Conservation (phyloP, 176 grass and related monocot species). For the Guadua angustifolia region DNA sequence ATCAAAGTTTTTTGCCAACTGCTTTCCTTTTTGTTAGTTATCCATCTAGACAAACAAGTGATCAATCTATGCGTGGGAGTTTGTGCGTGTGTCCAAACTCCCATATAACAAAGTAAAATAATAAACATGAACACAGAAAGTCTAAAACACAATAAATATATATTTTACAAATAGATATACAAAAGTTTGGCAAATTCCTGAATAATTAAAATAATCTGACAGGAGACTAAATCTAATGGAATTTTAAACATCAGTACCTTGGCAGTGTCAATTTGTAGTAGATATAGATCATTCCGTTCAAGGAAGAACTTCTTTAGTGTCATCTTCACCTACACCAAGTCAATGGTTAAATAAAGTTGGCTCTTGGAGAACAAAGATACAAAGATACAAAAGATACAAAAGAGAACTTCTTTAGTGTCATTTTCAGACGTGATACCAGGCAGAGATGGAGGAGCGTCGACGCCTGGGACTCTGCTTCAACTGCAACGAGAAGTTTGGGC, state of each 20-base stretch:
- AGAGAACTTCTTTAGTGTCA: too few species aligned
- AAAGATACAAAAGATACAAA: too few species aligned
- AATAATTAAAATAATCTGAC: not conserved
- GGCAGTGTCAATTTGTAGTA: constrained; percentile 60
- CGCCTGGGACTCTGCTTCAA: too few species aligned
- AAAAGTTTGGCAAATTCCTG: not conserved
- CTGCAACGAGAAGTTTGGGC: too few species aligned
- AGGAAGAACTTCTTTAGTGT: constrained; percentile 63
- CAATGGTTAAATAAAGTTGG: constrained; percentile 28
- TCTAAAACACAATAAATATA: not conserved
- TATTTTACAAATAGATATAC: not conserved
- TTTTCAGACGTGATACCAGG: too few species aligned
- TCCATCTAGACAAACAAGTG: not conserved
- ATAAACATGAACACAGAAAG: not conserved
- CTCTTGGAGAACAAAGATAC: not conserved
- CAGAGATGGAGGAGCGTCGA: too few species aligned
- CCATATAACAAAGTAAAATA: not conserved
- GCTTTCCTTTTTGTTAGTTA: not conserved
- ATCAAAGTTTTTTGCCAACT: not conserved
- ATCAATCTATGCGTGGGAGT: not conserved
- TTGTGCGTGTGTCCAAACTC: not conserved
- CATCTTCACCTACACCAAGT: constrained; percentile 69
- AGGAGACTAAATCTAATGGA: not conserved
- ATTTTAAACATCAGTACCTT: constrained; percentile 60
- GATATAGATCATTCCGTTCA: constrained; percentile 63